Evolutionary conservation across 2,329 filamentous ascomycete genomes (phyloP), one percentile per base, ranked within the genome.

Genomic region (Coleophoma eucalyptorum): DNA sequence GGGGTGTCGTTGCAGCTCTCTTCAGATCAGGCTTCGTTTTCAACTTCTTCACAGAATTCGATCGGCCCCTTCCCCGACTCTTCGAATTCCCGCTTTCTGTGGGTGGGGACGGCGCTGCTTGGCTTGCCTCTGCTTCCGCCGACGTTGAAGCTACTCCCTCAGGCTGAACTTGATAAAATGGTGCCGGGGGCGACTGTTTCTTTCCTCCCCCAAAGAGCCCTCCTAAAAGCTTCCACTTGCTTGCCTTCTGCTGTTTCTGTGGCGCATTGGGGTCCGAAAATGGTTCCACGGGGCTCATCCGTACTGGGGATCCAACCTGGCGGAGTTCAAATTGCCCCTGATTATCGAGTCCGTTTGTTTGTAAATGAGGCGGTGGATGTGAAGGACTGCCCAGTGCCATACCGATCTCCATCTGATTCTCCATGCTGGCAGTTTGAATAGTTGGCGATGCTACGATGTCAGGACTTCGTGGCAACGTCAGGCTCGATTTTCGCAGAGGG

Each of bases 371-470:
- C 20, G 63, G 59, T 41, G 55, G 69, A 15, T 69, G 66, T n/a
- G 75, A 71, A 20, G 87, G 87, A 61, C 86, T 90, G 32, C 87
- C 87, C 50, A 90, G 69, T 1, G 87, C 87, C 76, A 91, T 84
- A 10, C 88, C 88, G 54, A 91, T 90, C 58, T 58, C 56, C 33
- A 48, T 49, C 7, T 40, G 26, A 18, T 44, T 53, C n/a, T 54
- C 47, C 55, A 58, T 58, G 16, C 42, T 54, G 42, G 18, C 44
- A 18, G 48, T 12, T 42, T 46, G 40, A 16, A 46, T 50, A 45
- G 56, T 51, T 37, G 56, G 52, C 18, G 59, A 57, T 8, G 58
- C 55, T 21, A 54, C 56, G n/a, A 55, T 56, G 7, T 49, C 34
- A 31, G 58, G 46, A 21, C 52, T 50, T 49, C 43, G 47, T 33